These are phyloP conservation scores for Eustoma russellianum DNA, from an alignment of 257 asterid genomes.

Conservation along the genomic window DNA sequence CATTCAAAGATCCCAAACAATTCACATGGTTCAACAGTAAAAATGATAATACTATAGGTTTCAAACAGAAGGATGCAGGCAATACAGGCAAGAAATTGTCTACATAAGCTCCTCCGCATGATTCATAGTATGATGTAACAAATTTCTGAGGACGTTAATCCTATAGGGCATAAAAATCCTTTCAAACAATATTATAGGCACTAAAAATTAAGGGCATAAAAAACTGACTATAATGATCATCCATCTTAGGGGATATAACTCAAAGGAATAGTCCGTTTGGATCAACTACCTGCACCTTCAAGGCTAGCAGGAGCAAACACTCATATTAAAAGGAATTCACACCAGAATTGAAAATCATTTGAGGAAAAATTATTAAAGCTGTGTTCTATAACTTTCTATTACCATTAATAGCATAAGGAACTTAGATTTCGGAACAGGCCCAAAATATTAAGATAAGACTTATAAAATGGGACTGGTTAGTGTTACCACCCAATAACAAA, in stretches of 20 bases:
- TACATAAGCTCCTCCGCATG: not conserved
- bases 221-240: too few relatives aligned
- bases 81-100: not conserved
- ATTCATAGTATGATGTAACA: not conserved
- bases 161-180: not conserved
- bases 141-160: not conserved
- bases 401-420: too few relatives aligned
- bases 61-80: not conserved
- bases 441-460: too few relatives aligned
- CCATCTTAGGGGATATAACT: too few relatives aligned
- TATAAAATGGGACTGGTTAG: too few relatives aligned
- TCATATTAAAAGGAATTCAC: too few relatives aligned
- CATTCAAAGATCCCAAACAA: conserved; percentile 2
- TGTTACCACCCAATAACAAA: too few relatives aligned
- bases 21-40: not conserved
- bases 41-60: not conserved
- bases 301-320: too few relatives aligned
- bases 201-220: not conserved
- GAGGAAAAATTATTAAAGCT: not conserved
- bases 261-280: too few relatives aligned
- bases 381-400: too few relatives aligned
- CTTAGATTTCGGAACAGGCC: too few relatives aligned
- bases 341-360: not conserved
- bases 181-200: not conserved
- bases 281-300: too few relatives aligned